Base-by-base conservation (phyloP, 768 basidiomycete genomes). In the Calocybe indica region DNA sequence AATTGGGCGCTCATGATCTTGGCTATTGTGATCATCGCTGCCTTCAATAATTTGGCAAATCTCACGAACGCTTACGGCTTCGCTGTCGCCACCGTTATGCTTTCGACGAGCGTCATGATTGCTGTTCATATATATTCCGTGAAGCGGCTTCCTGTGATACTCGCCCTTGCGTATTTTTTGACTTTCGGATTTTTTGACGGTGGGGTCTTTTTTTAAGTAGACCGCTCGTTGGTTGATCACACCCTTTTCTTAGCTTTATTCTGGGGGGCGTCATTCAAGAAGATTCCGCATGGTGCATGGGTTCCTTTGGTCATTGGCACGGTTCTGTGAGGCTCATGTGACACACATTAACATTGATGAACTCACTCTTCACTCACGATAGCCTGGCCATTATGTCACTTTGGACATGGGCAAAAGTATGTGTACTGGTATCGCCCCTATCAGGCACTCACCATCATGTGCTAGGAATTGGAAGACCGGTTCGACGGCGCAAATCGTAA, bases 111-210 rank as follows among this genome's bases (percentile, higher is more conserved):
- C 5, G 60, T 75, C 5, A 62, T 85, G 43, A 62, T 87, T 14
- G 63, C 78, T 0, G 58, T 83, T 11, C 81, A 83, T 39, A 83
- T 83, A 54, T 65, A 60, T 22, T 79, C 70, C 46, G 73, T 82
- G 49, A 85, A 85, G 52, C 58, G 67, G 14, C 63, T 69, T 46
- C 73, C 76, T 4, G 52, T 71, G 43, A 34, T 73, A 4, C 40
- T 81, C 10, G 67, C 70, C 0, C 6, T 79, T 5, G 60, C 52
- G 1, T 84, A 74, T 56, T 75, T 82, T 52, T 0, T 78, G 8
- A 55, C 72, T 14, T 84, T 77, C 42, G 82, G 81, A 7, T 85
- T 85, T 66, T 65, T 85, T 44, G 83, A 85, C 59, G 81, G 80
- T 68, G 40, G n/a, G 59, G 40, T 8, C 6, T 33, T 11, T 37